Base-by-base conservation (phyloP, 352 stramenopile genomes). In the Blastocystis sp. region DNA sequence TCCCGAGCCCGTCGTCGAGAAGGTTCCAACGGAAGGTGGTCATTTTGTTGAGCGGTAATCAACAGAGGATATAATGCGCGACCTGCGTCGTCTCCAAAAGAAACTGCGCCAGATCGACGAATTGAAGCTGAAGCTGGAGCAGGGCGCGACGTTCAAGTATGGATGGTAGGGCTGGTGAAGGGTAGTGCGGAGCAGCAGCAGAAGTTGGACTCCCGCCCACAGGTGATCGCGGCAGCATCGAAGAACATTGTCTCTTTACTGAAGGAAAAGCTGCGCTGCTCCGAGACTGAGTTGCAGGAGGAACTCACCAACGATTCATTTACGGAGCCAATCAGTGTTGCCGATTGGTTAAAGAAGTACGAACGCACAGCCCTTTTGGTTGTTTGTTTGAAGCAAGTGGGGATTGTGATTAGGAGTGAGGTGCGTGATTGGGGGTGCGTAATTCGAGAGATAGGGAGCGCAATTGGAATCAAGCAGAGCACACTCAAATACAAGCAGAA, bases 71-170 rank as follows among this genome's bases (percentile, higher is more conserved):
- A 16, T 55, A 55, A 19, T 16, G 16, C 45, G 45, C 16, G 45
- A 55, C 16, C 45, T 55, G 6, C 45, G 45, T 16, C 45, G 45
- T 4, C 37, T 69, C 21, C 24, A 59, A n/a, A 85, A 85, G 74
- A 67, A 85, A 33, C 61, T 85, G 0, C 45, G 74, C 70, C 74
- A 85, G 60, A 69, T 85, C 1, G 74, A 62, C 70, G n/a, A 55
- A 6, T 24, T 85, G 51, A 24, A 51, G 6, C 24, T 31, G 55
- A 85, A 85, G 29, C 1, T 19, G 3, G 2, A 29, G 24, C 24
- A 85, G 19, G 74, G 74, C 45, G 31, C 12, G 21, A 3, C 29
- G 21, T 29, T 85, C 26, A 55, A 67, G 74, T 85, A 37, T 41
- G n/a, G 41, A 45, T 51, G 1, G 0, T 24, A 6, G 31, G 24